A percentile compares a stretch with the other conserved stretches of the same genome.
Evolutionary conservation across 2,329 filamentous ascomycete genomes (phyloP).

Genomic region (Nemania diffusa): DNA sequence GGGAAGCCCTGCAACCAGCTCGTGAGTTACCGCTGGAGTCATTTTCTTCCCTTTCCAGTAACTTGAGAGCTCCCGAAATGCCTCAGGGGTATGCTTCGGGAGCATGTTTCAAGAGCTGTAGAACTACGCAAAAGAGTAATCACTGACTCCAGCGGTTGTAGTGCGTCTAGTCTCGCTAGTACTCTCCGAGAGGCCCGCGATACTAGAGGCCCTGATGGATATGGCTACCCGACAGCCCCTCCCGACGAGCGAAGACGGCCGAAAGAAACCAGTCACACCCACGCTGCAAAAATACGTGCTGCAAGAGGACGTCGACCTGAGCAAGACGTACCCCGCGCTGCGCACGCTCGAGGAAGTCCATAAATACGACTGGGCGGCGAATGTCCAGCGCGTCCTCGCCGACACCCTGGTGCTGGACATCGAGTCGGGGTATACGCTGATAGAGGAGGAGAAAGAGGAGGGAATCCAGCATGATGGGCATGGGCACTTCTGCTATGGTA

Average conservation of each 20-base stretch:
- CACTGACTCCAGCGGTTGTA: no score
- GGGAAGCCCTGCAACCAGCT: slow-evolving; percentile 45
- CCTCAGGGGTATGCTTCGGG: no score
- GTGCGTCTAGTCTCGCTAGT: slow-evolving; percentile 40
- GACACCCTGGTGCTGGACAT: slow-evolving; percentile 32
- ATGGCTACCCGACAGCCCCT: slow-evolving; percentile 41
- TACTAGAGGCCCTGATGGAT: slow-evolving; percentile 36
- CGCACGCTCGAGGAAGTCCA: slow-evolving; percentile 4
- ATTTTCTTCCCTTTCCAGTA: no score
- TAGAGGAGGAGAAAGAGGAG: not conserved
- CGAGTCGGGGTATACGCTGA: slow-evolving; percentile 7
- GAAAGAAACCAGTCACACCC: slow-evolving; percentile 3
- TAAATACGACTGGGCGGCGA: slow-evolving; percentile 37
- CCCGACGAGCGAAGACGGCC: not conserved
- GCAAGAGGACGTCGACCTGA: slow-evolving; percentile 29
- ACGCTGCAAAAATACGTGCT: slow-evolving; percentile 27
- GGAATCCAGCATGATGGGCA: not conserved
- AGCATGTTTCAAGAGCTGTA: no score
- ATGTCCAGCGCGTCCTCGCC: slow-evolving; percentile 22
- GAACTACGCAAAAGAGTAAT: no score
- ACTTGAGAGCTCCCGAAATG: no score
- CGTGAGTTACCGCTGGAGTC: no score
- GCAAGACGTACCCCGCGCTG: slow-evolving; percentile 23
- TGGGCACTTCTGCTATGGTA: not conserved
- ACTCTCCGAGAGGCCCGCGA: slow-evolving; percentile 29